phyloP scores from a whole-genome alignment of 2,329 filamentous ascomycete genomes.

The Colletotrichum chlorophyti region DNA sequence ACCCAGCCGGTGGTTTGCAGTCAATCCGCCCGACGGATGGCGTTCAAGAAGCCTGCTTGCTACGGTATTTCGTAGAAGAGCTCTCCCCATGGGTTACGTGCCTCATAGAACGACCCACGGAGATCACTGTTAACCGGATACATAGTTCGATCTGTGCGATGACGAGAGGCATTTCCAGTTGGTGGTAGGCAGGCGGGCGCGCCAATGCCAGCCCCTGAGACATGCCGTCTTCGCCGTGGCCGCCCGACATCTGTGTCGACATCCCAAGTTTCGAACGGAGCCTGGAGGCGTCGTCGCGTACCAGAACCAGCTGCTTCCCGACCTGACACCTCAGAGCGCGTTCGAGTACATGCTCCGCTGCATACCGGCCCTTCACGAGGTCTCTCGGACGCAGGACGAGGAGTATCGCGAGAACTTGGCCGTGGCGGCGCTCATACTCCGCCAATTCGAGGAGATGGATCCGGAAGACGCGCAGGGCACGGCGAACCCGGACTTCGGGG shows the following conservation, averaged over 20 bases:
- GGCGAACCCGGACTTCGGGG: neutral
- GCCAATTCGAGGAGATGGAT: constrained; percentile 49
- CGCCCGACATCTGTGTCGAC: constrained; percentile 45
- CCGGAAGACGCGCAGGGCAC: constrained; percentile 39
- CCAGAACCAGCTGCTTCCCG: constrained; percentile 43
- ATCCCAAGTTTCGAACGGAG: constrained; percentile 45
- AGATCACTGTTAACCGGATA: neutral
- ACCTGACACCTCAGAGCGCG: constrained; percentile 44
- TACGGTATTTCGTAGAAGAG: constrained; percentile 47
- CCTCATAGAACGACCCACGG: rapidly evolving
- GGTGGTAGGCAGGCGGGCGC: constrained; percentile 42
- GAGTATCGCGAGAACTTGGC: constrained; percentile 48
- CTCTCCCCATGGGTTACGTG: constrained; percentile 45
- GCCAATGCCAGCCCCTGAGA: constrained; percentile 44
- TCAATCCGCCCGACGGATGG: constrained; percentile 15
- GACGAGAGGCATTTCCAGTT: constrained; percentile 47
- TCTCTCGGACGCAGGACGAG: constrained; percentile 38
- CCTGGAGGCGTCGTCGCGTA: constrained; percentile 40
- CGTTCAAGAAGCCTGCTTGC: constrained; percentile 45
- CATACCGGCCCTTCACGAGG: constrained; percentile 45
- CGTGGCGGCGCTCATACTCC: constrained; percentile 47
- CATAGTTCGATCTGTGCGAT: constrained; percentile 48
- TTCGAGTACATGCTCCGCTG: constrained; percentile 49
- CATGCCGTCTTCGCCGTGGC: constrained; percentile 49
- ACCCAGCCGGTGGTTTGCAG: neutral